Evolutionary conservation across 129 eudicot genomes (phyloP).

Genomic region (Flaveria bidentis): DNA sequence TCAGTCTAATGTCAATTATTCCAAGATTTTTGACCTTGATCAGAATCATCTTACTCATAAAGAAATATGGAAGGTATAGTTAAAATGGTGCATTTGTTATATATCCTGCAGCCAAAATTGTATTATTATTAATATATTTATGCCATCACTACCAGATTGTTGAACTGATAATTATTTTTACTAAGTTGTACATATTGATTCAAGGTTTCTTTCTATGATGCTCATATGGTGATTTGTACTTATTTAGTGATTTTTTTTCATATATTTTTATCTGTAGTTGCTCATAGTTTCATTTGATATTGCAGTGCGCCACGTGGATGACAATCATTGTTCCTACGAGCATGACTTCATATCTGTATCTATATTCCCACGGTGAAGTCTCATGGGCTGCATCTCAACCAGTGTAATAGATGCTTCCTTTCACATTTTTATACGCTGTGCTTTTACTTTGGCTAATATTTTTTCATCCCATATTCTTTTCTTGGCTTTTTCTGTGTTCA

Average conservation of each 20-base stretch:
- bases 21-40: slow-evolving; percentile 92
- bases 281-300: slow-evolving; percentile 28
- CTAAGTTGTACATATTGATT: not conserved
- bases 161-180: not conserved
- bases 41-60: slow-evolving; percentile 87
- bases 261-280: not conserved
- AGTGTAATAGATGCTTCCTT: slow-evolving; percentile 99
- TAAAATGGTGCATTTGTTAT: not conserved
- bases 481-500: not conserved
- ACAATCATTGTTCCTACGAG: slow-evolving; percentile 96
- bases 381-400: slow-evolving; percentile 98
- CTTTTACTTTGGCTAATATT: slow-evolving; percentile 19
- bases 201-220: slow-evolving; percentile 1
- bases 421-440: slow-evolving; percentile 27
- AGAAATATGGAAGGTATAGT: slow-evolving; percentile 95
- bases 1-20: slow-evolving; percentile 75
- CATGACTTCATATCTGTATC: slow-evolving; percentile 98
- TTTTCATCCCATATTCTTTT: not conserved
- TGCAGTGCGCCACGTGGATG: slow-evolving; percentile 99
- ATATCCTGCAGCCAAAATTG: not conserved
- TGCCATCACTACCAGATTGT: not conserved
- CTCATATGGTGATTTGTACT: slow-evolving; percentile 16
- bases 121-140: not conserved
- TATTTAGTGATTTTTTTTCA: not conserved
- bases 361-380: slow-evolving; percentile 96